A percentile compares a stretch with the other conserved stretches of the same genome.
These are phyloP conservation scores for Jaenimonas drosophilae DNA, from an alignment of 208 protist species.

Conservation along the genomic window DNA sequence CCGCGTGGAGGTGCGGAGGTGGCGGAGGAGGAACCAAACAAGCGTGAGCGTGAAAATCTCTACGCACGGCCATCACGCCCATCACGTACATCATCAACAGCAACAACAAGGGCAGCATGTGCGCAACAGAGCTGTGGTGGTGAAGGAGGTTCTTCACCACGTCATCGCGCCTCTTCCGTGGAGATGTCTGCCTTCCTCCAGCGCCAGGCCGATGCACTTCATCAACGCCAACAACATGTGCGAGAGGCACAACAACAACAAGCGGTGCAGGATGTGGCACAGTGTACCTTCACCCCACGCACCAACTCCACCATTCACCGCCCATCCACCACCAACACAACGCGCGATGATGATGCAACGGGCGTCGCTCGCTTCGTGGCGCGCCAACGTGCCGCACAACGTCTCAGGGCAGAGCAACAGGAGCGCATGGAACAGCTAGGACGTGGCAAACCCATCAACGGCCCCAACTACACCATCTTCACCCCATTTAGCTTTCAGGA, in stretches of 20 bases:
- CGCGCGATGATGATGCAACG: conserved; percentile 10
- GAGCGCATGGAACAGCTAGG: conserved; percentile 29
- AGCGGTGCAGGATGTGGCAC: conserved; percentile 40
- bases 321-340: not conserved
- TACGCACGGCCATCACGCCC: not conserved
- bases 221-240: conserved; percentile 11
- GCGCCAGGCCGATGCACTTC: conserved; percentile 26
- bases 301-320: conserved; percentile 20
- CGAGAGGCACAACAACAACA: conserved; percentile 12
- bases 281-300: conserved; percentile 73
- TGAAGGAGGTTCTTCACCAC: no score
- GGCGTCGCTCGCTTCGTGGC: conserved; percentile 51
- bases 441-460: conserved; percentile 15
- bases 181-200: no score
- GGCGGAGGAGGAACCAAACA: not conserved
- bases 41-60: not conserved
- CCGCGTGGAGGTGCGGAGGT: not conserved
- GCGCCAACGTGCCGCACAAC: conserved; percentile 39
- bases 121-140: conserved; percentile 4
- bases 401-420: conserved; percentile 31
- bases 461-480: conserved; percentile 13
- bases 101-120: not conserved
- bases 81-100: not conserved
- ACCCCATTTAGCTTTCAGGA: conserved; percentile 1
- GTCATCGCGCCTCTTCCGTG: no score